phyloP scores from a whole-genome alignment of 2,329 filamentous ascomycete species.

The Tolypocladium amazonense region DNA sequence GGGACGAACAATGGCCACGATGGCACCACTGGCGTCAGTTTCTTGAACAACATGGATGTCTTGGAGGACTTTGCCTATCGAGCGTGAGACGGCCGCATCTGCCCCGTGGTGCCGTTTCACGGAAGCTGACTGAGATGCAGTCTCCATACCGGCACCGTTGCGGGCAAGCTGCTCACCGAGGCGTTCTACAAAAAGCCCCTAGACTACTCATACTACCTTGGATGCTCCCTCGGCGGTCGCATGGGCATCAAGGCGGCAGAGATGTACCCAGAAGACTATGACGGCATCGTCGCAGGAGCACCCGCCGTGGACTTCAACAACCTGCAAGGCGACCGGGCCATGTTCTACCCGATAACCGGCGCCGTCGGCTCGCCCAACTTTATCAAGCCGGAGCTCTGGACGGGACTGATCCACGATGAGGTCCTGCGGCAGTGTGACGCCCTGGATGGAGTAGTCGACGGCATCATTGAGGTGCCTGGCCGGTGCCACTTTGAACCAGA shows the following conservation, averaged over 20 bases:
- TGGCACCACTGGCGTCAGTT: conserved; percentile 22
- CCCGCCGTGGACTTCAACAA: too few species aligned
- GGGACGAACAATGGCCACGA: conserved; percentile 42
- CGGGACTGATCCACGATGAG: too few species aligned
- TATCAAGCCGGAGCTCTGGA: too few species aligned
- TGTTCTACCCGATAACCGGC: too few species aligned
- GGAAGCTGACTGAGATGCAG: not conserved
- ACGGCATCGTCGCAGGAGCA: too few species aligned
- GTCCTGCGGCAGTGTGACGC: too few species aligned
- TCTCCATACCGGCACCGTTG: conserved; percentile 36
- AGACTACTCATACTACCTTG: conserved; percentile 41
- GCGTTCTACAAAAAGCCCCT: conserved; percentile 31
- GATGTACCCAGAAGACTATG: too few species aligned
- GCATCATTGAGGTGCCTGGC: too few species aligned
- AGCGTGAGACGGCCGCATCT: conserved; percentile 4
- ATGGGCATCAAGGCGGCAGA: conserved; percentile 46
- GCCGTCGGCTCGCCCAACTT: too few species aligned
- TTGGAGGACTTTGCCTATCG: conserved; percentile 24
- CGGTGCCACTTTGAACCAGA: too few species aligned
- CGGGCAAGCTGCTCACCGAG: conserved; percentile 35
- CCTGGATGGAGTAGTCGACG: too few species aligned
- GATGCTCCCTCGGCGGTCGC: conserved; percentile 49
- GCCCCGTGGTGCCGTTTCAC: not conserved
- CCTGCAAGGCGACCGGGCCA: too few species aligned
- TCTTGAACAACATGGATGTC: conserved; percentile 24